A percentile compares a stretch with the other conserved stretches of the same genome.
Evolutionary conservation across 1,284 basidiomycete genomes (phyloP).

Genomic region (Ceratobasidium sp.): DNA sequence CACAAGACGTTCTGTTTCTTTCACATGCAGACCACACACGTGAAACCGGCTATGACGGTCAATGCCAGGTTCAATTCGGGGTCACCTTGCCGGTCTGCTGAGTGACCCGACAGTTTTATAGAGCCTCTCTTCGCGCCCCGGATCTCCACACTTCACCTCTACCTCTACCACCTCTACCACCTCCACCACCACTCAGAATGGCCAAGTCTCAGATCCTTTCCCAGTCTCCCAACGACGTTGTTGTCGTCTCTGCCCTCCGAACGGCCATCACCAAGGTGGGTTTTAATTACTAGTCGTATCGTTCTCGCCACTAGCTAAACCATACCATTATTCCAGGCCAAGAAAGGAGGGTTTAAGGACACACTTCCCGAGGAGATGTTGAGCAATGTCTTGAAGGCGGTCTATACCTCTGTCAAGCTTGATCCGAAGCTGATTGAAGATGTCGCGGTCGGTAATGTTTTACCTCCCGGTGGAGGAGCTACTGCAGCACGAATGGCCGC

Average conservation of each 20-base stretch:
- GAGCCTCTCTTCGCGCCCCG: not conserved
- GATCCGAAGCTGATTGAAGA: conserved; percentile 90
- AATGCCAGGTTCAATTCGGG: conserved; percentile 23
- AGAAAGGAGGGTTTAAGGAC: conserved; percentile 96
- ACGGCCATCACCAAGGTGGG: conserved; percentile 90
- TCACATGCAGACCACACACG: not conserved
- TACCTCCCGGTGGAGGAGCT: conserved; percentile 92
- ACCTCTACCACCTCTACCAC: conserved; percentile 8
- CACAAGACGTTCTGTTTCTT: not conserved
- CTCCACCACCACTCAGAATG: not conserved
- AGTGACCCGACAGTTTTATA: conserved; percentile 24
- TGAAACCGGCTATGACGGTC: conserved; percentile 28
- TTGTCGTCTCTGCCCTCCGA: conserved; percentile 89
- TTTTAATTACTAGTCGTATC: conserved; percentile 7
- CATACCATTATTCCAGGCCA: conserved; percentile 64
- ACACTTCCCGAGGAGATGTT: conserved; percentile 92
- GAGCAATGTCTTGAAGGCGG: conserved; percentile 82
- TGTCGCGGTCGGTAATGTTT: conserved; percentile 92
- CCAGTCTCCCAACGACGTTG: conserved; percentile 84
- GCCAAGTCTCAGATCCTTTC: conserved; percentile 67
- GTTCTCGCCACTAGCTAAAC: not conserved
- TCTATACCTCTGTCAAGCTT: conserved; percentile 73
- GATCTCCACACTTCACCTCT: conserved; percentile 4
- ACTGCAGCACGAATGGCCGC: conserved; percentile 93
- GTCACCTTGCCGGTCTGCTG: conserved; percentile 21